Evolutionary conservation across 768 basidiomycete genomes (phyloP), one percentile per base, ranked within the genome.

Genomic region (Mycena leptocephala): DNA sequence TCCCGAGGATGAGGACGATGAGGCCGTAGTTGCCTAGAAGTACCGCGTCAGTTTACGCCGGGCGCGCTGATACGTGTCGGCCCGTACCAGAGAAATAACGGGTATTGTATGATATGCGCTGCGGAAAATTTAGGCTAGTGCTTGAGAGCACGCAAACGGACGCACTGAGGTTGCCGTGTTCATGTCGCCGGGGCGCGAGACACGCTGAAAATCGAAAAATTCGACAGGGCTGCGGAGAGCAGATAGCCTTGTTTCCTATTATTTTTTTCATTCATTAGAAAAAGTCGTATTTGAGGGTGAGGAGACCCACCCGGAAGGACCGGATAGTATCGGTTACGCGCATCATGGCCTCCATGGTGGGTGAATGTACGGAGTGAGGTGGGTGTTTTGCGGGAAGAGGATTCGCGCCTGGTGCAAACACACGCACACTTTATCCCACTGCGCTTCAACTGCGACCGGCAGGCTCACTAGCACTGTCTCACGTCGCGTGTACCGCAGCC

Each of bases 41-140:
- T 68, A 68, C 18, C 37, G 48, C 14, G 48, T 72, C 11, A 46
- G 59, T 33, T 16, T 9, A 59, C 22, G 69, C 46, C 53, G 30
- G 33, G 30, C 14, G 14, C 39, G 28, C 22, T 18, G 22, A 46
- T 48, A 66, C 68, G 71, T 74, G 39, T 67, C 41, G 3, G 63
- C 32, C 74, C 82, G 70, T 75, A 93, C 93, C 94, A 72, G 95
- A 96, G 85, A 95, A 96, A 83, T 95, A 96, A 62, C 95, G 93
- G 48, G 96, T 97, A 87, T 98, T 98, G 88, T 98, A 97, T 28
- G 96, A 95, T 90, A 97, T 95, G 74, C 96, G 93, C 96, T 97
- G 81, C 35, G 67, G 28, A 28, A 65, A 63, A 63, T 26, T n/a
- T 48, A 68, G 70, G 10, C 26, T 10, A n/a, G 18, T 2, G 48